Percentiles rank a stretch among this genome's conserved stretches.
Conservation (phyloP, 805 yeast species). For the Candida cerambycidarum region DNA sequence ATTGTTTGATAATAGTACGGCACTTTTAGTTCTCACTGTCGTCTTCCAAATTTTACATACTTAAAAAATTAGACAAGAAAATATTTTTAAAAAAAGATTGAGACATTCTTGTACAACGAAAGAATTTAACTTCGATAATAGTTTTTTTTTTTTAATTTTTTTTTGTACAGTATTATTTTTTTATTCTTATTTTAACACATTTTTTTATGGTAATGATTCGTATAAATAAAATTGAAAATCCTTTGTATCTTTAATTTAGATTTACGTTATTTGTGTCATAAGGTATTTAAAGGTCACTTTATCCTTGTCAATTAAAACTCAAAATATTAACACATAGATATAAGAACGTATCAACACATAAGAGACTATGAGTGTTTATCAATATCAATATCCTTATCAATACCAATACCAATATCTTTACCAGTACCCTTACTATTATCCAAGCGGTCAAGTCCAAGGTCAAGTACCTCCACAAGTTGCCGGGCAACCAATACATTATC, state of each 20-base stretch:
- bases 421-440: conserved; percentile 11
- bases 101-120: conserved; percentile 4
- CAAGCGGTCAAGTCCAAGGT: not conserved
- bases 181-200: not conserved
- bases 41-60: too few species aligned
- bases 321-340: too few species aligned
- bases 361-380: conserved; percentile 13
- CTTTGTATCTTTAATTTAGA: not conserved
- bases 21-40: not conserved
- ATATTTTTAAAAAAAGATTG: not conserved
- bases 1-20: not conserved
- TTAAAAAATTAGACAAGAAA: too few species aligned
- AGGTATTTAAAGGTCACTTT: too few species aligned
- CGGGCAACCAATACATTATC: not conserved
- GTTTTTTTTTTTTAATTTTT: not conserved
- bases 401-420: conserved; percentile 14
- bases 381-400: conserved; percentile 11
- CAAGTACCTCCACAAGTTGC: not conserved
- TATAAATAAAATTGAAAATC: conserved; percentile 2
- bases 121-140: not conserved
- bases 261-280: too few species aligned
- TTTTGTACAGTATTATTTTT: not conserved
- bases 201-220: not conserved
- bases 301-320: too few species aligned
- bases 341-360: too few species aligned